A percentile compares a stretch with the other conserved stretches of the same genome.
Evolutionary conservation across 2,329 filamentous ascomycete genomes (phyloP).

Genomic region (Magnaporthales sp.): DNA sequence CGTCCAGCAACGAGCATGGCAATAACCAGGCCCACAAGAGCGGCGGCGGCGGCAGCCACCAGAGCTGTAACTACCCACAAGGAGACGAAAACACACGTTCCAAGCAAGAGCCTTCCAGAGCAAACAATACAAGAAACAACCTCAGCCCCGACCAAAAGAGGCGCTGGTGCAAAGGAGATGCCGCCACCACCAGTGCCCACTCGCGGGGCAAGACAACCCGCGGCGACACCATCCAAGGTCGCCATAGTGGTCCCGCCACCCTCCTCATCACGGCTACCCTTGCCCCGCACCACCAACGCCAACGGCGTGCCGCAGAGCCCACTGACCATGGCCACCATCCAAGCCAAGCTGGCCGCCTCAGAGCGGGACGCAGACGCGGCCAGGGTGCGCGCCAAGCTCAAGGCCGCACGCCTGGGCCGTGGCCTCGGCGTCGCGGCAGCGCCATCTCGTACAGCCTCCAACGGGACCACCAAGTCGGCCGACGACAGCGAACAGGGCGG

Average conservation of each 20-base stretch:
- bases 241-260: conserved; percentile 13
- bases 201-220: neutral
- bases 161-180: neutral
- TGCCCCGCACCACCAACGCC: conserved; percentile 26
- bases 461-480: conserved; percentile 17
- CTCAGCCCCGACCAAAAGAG: neutral
- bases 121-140: neutral
- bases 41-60: neutral
- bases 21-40: neutral
- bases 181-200: conserved; percentile 13
- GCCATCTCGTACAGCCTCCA: conserved; percentile 10
- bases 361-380: conserved; percentile 57
- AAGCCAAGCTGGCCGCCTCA: conserved; percentile 54
- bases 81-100: neutral
- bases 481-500: conserved; percentile 8
- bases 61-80: neutral
- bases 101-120: neutral
- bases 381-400: conserved; percentile 52
- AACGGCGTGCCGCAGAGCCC: conserved; percentile 41
- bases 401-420: conserved; percentile 34
- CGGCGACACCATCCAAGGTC: neutral
- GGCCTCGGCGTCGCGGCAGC: conserved; percentile 13
- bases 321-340: conserved; percentile 52
- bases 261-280: conserved; percentile 22
- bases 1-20: neutral